These are phyloP conservation scores for Kalanchoe fedtschenkoi DNA, from an alignment of 164 flowering plant species.

Conservation along the genomic window DNA sequence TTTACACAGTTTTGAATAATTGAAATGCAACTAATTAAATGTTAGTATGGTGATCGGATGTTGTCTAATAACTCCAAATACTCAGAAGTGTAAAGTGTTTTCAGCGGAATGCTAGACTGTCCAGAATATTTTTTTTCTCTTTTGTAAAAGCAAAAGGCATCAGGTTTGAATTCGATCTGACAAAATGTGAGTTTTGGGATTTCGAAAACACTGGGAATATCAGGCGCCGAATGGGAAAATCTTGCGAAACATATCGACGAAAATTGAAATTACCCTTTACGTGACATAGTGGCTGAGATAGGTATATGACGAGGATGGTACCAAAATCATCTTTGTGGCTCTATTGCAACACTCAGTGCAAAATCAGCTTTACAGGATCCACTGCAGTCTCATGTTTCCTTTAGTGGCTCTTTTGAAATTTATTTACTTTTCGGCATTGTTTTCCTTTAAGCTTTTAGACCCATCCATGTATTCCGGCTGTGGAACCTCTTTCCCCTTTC, in stretches of 20 bases:
- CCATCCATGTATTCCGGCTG: background rate
- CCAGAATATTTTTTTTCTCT: background rate
- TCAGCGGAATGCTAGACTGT: background rate
- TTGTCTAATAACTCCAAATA: too few species aligned
- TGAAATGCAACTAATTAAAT: too few species aligned
- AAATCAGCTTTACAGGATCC: background rate
- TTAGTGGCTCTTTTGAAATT: background rate
- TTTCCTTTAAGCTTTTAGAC: slow-evolving; percentile 1
- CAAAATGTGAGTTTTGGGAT: background rate
- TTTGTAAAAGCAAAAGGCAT: background rate
- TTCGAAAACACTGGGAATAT: background rate
- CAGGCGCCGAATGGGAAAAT: background rate
- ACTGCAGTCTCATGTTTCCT: background rate
- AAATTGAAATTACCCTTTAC: too few species aligned
- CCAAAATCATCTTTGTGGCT: background rate
- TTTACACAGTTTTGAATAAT: background rate
- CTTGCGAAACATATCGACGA: background rate
- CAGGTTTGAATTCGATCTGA: background rate
- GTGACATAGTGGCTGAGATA: background rate
- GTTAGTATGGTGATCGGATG: too few species aligned
- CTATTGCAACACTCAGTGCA: background rate
- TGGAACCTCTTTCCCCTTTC: background rate
- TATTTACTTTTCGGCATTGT: background rate
- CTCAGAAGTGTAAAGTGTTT: background rate
- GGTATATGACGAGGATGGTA: slow-evolving; percentile 3